phyloP scores from a whole-genome alignment of 2,329 filamentous ascomycete genomes.

The Didymosphaeria variabile region DNA sequence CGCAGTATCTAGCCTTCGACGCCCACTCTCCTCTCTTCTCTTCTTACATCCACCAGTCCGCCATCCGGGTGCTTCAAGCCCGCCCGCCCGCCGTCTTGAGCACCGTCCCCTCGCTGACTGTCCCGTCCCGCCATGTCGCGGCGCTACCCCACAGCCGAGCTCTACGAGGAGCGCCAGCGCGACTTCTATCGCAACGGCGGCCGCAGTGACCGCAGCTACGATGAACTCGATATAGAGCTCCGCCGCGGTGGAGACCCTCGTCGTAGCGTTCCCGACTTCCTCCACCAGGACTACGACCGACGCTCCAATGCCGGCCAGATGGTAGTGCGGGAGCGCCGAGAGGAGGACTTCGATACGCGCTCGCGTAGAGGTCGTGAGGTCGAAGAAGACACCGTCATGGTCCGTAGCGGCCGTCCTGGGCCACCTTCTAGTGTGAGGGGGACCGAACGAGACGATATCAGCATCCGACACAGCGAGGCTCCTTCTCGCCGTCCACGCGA shows the following conservation, averaged over 20 bases:
- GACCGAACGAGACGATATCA: slow-evolving; percentile 51
- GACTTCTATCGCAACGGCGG: slow-evolving; percentile 57
- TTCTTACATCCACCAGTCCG: slow-evolving; percentile 6
- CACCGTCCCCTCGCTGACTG: slow-evolving; percentile 25
- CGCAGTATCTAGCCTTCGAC: slow-evolving; percentile 7
- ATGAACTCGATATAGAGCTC: slow-evolving; percentile 61
- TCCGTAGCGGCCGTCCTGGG: slow-evolving; percentile 40
- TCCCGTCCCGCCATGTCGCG: slow-evolving; percentile 51
- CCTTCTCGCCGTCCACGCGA: slow-evolving; percentile 45
- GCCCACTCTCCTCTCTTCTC: slow-evolving; percentile 6
- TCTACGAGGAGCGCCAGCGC: slow-evolving; percentile 60
- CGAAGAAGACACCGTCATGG: slow-evolving; percentile 52
- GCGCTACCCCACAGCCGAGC: slow-evolving; percentile 56
- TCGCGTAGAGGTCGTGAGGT: slow-evolving; percentile 47
- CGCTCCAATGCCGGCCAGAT: slow-evolving; percentile 54
- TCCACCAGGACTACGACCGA: slow-evolving; percentile 60
- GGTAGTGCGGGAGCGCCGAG: slow-evolving; percentile 56
- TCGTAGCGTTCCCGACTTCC: slow-evolving; percentile 58
- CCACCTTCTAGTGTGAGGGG: slow-evolving; percentile 39
- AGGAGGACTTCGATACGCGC: slow-evolving; percentile 49
- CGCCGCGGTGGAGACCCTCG: slow-evolving; percentile 47
- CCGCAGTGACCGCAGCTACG: slow-evolving; percentile 55
- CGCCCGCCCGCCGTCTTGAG: slow-evolving; percentile 11
- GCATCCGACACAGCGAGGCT: slow-evolving; percentile 48
- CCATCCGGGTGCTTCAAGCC: slow-evolving; percentile 2